phyloP scores from a whole-genome alignment of 2,329 filamentous ascomycete genomes.

The Fusarium mangiferae region DNA sequence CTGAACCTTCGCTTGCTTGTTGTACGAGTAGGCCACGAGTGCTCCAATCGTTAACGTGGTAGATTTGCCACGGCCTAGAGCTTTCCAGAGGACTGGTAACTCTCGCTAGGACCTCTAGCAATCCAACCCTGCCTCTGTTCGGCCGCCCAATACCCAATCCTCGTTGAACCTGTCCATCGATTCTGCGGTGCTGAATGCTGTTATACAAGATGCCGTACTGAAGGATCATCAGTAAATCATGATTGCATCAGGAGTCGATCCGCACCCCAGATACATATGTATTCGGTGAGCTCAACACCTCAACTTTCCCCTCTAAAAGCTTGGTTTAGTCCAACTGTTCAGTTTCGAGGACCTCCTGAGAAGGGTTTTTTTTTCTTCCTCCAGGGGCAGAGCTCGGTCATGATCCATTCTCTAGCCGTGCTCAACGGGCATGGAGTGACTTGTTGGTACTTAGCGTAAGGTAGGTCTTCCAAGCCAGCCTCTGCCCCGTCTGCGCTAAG shows the following conservation, averaged over 20 bases:
- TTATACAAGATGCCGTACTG: constrained; percentile 8
- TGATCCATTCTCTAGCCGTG: constrained; percentile 9
- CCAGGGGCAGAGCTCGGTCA: constrained; percentile 16
- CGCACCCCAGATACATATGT: background rate
- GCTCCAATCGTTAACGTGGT: constrained; percentile 16
- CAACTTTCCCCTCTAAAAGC: background rate
- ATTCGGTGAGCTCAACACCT: background rate
- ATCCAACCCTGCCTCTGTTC: constrained; percentile 22
- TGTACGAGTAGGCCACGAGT: constrained; percentile 11
- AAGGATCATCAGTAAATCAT: background rate
- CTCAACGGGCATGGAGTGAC: constrained; percentile 16
- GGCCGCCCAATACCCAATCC: constrained; percentile 24
- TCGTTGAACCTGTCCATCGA: background rate
- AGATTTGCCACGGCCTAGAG: constrained; percentile 31
- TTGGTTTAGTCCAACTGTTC: background rate
- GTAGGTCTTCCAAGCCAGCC: background rate
- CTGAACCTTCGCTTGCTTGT: constrained; percentile 7
- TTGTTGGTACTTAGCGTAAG: constrained; percentile 3
- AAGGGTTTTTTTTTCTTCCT: background rate
- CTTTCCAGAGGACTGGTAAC: constrained; percentile 42
- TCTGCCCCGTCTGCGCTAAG: constrained; percentile 32
- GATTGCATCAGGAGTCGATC: background rate
- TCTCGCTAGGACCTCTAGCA: constrained; percentile 28
- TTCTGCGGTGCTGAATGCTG: background rate
- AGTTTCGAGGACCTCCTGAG: background rate